Evolutionary conservation across 345 rosid genomes (phyloP).

Genomic region (Physaria fendleri): DNA sequence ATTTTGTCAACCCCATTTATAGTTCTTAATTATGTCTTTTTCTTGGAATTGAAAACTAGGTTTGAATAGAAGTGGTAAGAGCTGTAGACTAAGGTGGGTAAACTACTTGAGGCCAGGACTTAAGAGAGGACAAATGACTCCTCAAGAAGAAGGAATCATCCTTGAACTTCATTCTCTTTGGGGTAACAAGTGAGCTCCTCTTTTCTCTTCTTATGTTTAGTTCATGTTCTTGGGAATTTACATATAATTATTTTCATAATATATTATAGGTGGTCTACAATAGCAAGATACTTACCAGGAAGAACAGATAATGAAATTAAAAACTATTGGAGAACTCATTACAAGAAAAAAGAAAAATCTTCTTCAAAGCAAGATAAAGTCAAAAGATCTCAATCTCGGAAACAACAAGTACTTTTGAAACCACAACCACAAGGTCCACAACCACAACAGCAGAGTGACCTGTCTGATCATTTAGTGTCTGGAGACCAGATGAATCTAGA

Average conservation of each 20-base stretch:
- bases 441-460: slow-evolving; percentile 7
- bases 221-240: not conserved
- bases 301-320: slow-evolving; percentile 95
- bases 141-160: slow-evolving; percentile 80
- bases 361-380: slow-evolving; percentile 28
- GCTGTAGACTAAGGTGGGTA: slow-evolving; percentile 92
- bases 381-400: slow-evolving; percentile 12
- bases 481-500: slow-evolving; percentile 1
- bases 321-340: slow-evolving; percentile 91
- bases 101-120: slow-evolving; percentile 87
- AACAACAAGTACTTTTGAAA: slow-evolving; percentile 29
- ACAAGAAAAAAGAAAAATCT: slow-evolving; percentile 49
- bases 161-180: slow-evolving; percentile 74
- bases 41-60: slow-evolving; percentile 32
- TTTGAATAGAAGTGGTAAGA: slow-evolving; percentile 74
- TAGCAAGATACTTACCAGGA: slow-evolving; percentile 85
- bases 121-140: slow-evolving; percentile 72
- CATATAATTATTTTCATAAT: not conserved
- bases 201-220: not conserved
- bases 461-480: slow-evolving; percentile 3
- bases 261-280: slow-evolving; percentile 71
- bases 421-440: slow-evolving; percentile 16
- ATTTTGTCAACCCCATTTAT: slow-evolving; percentile 5
- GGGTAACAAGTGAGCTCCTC: slow-evolving; percentile 70
- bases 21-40: not conserved